A percentile compares a stretch with the other conserved stretches of the same genome.
Conservation (phyloP, 345 rosid species). For the Gossypioides kirkii region DNA sequence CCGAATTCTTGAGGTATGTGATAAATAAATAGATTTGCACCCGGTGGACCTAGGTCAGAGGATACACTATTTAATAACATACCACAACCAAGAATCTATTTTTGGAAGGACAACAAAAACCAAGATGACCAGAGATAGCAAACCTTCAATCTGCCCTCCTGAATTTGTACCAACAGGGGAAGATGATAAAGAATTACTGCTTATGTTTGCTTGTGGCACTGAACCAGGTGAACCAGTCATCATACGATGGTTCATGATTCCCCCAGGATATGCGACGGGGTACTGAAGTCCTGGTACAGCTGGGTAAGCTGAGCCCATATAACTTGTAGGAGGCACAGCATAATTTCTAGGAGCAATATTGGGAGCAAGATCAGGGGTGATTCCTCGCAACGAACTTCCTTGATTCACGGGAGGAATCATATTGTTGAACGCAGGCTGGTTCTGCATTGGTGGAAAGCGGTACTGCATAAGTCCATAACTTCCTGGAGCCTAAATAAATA, state of each 20-base stretch:
- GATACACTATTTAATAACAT: conserved; percentile 14
- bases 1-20: conserved; percentile 97
- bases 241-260: conserved; percentile 57
- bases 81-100: not conserved
- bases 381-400: conserved; percentile 59
- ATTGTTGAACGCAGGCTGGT: conserved; percentile 62
- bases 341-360: conserved; percentile 71
- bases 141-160: conserved; percentile 89
- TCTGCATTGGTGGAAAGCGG: conserved; percentile 88
- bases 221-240: conserved; percentile 57
- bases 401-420: conserved; percentile 71
- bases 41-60: conserved; percentile 76
- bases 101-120: conserved; percentile 3
- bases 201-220: conserved; percentile 47
- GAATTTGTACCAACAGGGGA: conserved; percentile 55
- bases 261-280: conserved; percentile 76
- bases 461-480: conserved; percentile 81
- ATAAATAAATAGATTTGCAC: conserved; percentile 92
- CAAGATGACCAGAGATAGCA: conserved; percentile 14
- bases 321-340: conserved; percentile 70
- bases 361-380: conserved; percentile 61
- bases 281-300: conserved; percentile 65
- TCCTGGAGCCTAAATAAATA: conserved; percentile 71
- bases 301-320: conserved; percentile 71
- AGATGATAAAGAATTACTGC: conserved; percentile 48